A percentile compares a stretch with the other conserved stretches of the same genome.
Conservation (phyloP, 371 early-diverging fungal genomes). For the Mucor mucedo region DNA sequence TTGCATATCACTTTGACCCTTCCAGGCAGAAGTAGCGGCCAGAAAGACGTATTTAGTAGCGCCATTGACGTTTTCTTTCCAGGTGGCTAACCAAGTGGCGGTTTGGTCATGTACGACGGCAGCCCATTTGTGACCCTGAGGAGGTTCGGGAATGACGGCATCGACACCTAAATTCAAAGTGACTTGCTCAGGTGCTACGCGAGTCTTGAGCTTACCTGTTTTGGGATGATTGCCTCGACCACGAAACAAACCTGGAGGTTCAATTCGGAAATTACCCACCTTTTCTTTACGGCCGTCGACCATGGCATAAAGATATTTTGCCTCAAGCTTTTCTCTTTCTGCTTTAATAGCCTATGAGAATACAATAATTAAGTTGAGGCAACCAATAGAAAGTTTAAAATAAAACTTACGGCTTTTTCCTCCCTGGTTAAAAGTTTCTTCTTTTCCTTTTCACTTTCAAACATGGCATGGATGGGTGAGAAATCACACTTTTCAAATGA, state of each 20-base stretch:
- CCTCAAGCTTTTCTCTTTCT: constrained; percentile 76
- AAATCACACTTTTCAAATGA: constrained; percentile 91
- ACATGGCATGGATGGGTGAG: constrained; percentile 81
- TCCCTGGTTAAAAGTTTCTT: constrained; percentile 90
- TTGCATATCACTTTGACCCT: constrained; percentile 93
- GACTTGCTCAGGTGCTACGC: constrained; percentile 92
- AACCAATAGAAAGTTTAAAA: too few species aligned
- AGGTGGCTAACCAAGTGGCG: constrained; percentile 96
- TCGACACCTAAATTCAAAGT: constrained; percentile 88
- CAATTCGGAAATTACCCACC: constrained; percentile 96
- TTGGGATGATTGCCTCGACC: constrained; percentile 97
- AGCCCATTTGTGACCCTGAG: constrained; percentile 91
- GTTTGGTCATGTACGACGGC: constrained; percentile 87
- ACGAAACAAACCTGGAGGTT: constrained; percentile 96
- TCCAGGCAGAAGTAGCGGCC: constrained; percentile 90
- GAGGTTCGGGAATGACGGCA: constrained; percentile 83
- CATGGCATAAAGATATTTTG: constrained; percentile 73
- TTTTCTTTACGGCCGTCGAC: constrained; percentile 95
- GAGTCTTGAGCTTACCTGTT: constrained; percentile 88
- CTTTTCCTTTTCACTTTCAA: constrained; percentile 76
- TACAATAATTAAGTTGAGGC: background rate
- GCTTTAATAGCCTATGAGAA: constrained; percentile 64
- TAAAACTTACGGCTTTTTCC: constrained; percentile 72
- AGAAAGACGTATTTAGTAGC: constrained; percentile 93
- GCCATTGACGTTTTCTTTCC: constrained; percentile 97